phyloP scores from a whole-genome alignment of 768 basidiomycete genomes.

The Termitomyces sp. region DNA sequence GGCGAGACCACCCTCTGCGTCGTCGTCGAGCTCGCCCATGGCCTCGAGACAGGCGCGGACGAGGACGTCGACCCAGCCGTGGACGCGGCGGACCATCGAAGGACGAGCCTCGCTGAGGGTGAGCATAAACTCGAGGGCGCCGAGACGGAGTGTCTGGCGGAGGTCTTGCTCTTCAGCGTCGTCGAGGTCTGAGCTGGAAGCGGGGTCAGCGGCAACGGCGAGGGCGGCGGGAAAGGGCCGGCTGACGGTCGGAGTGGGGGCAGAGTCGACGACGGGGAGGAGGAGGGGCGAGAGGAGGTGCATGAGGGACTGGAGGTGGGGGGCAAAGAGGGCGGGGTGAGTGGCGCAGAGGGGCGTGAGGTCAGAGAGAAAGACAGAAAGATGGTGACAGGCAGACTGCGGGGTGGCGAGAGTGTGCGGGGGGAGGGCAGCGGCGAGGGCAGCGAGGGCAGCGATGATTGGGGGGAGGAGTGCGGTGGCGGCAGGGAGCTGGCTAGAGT shows the following conservation, averaged over 20 bases:
- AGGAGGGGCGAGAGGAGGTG: conserved; percentile 73
- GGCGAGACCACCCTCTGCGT: conserved; percentile 12
- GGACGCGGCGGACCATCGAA: conserved; percentile 57
- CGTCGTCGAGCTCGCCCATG: conserved; percentile 73
- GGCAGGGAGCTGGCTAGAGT: conserved; percentile 34
- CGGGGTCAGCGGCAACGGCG: too few species aligned
- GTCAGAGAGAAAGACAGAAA: conserved; percentile 60
- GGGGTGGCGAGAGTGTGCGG: background rate
- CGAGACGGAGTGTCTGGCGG: conserved; percentile 60
- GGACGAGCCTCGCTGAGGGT: conserved; percentile 73
- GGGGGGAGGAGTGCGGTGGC: conserved; percentile 56
- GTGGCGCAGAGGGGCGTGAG: conserved; percentile 67
- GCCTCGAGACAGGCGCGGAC: conserved; percentile 78
- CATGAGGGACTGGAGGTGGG: conserved; percentile 63
- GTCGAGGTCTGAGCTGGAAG: conserved; percentile 14
- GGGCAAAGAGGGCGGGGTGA: conserved; percentile 66
- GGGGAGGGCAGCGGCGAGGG: background rate
- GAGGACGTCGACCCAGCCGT: conserved; percentile 65
- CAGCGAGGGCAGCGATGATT: conserved; percentile 32
- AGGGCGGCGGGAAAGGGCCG: conserved; percentile 33
- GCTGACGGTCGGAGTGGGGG: conserved; percentile 44
- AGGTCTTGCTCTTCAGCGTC: conserved; percentile 54
- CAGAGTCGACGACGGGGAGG: conserved; percentile 40
- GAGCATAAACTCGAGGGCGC: conserved; percentile 80
- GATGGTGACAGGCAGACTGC: conserved; percentile 27